Evolutionary conservation across 306 rosid species (phyloP), one percentile per base, ranked within the genome.

Genomic region (Quercus parvula): DNA sequence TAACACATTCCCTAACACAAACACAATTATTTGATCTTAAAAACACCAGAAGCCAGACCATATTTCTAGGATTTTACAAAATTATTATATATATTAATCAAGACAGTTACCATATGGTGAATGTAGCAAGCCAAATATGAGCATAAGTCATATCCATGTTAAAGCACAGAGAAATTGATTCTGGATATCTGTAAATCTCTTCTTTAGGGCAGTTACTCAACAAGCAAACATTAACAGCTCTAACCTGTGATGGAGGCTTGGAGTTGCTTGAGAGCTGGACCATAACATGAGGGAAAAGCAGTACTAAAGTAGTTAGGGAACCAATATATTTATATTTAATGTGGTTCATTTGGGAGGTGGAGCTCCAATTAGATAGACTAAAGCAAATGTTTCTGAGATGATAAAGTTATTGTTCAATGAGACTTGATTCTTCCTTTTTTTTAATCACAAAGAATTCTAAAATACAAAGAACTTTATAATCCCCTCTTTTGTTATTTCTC

Each of bases 1-100:
- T 24, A 79, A 61, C 28, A 41, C 81, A 55, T 76, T 87, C 76
- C 92, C 95, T 90, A 83, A 25, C 46, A 82, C 74, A 83, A 41
- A 27, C 76, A 59, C 75, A 49, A 27, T 73, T 79, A 15, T 78
- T 9, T 30, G 33, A 54, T 71, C 25, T 79, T 19, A 8, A 31
- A 70, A 46, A 66, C 15, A 30, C 18, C 33, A 66, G 19, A 66
- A 6, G 71, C 6, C 35, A 31, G 51, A 18, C 51, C 71, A 22
- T 3, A 66, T 66, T 31, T 18, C 33, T 18, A 25, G 25, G 51
- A 33, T 33, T 7, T 19, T 33, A 31, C 12, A 18, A 28, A 2
- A 8, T 33, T 33, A 33, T 15, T 9, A 31, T 10, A 58, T 66
- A 19, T 33, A 30, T 31, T 66, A 6, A 33, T 31, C 71, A 18